Evolutionary conservation across 2,329 filamentous ascomycete genomes (phyloP), one percentile per base, ranked within the genome.

Genomic region (Elsinoe perseae): DNA sequence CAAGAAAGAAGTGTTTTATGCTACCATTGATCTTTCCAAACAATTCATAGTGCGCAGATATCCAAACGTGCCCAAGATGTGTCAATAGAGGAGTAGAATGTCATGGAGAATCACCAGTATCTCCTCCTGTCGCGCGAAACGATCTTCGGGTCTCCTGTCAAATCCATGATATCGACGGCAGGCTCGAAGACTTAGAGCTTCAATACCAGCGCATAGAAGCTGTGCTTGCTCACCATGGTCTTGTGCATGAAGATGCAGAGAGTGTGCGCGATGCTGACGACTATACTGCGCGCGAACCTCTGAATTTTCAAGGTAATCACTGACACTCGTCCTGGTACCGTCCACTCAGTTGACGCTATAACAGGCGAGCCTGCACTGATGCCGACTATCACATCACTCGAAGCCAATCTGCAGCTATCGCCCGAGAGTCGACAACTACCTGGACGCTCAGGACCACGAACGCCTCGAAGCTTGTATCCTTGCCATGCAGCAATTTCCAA

Each of bases 391-490:
- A 20, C 28, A 8, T 36, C 30, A 2, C n/a, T 52, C 16, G 28
- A 52, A 30, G 48, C 28, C 48, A 52, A 23, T 34, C 16, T 36
- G 10, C 48, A 52, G 10, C 16, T 52, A 18, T 52, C 48, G 7
- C 48, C 30, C 14, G 30, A 52, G 16, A 32, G 23, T 28, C 23
- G 25, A 8, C 23, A 34, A 16, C 8, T 36, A 16, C 48, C 48
- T 23, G 30, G 16, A 2, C 28, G 28, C 14, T 36, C 48, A 21
- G 30, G 27, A 32, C 16, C 25, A 8, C 14, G 25, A 20, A 30
- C 44, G 10, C 44, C 44, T 12, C 44, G 10, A 25, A 27, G 5
- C 10, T 9, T 27, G 6, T 9, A 14, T 18, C n/a, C 23, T 9
- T 9, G 4, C 21, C 25, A 25, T n/a, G 25, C 12, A 5, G 12